A percentile compares a stretch with the other conserved stretches of the same genome.
Conservation (phyloP, 1,139 yeast genomes). For the Suhomyces panamericanus region DNA sequence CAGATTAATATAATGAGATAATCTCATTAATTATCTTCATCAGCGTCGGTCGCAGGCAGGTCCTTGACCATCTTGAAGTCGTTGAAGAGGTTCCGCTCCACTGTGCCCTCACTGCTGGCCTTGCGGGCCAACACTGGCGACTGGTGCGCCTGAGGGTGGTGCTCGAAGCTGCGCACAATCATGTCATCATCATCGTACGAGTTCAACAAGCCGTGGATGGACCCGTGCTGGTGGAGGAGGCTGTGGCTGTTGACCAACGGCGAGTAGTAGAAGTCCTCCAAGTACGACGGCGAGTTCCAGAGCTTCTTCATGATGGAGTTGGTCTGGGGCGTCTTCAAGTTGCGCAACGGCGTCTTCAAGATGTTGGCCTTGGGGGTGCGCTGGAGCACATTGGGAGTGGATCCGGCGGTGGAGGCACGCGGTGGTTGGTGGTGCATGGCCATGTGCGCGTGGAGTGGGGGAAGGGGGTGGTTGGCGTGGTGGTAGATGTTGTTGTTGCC, state of each 20-base stretch:
- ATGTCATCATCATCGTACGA: conserved; percentile 59
- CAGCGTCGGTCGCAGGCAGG: not conserved
- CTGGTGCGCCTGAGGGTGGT: conserved; percentile 24
- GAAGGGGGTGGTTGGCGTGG: not conserved
- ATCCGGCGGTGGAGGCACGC: conserved; percentile 4
- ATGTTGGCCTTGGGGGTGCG: conserved; percentile 35
- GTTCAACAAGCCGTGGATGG: conserved; percentile 22
- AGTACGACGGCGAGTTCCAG: conserved; percentile 65
- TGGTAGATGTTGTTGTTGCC: conserved; percentile 29
- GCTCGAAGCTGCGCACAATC: conserved; percentile 46
- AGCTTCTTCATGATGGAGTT: conserved; percentile 47
- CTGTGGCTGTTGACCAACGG: conserved; percentile 44
- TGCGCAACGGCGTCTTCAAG: conserved; percentile 40
- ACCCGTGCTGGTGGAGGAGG: conserved; percentile 6
- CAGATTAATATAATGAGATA: too few species aligned
- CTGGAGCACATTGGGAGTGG: conserved; percentile 13
- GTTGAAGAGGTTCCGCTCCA: conserved; percentile 23
- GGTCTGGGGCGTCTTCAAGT: conserved; percentile 44
- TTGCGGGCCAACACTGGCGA: conserved; percentile 16
- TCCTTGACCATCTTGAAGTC: conserved; percentile 21
- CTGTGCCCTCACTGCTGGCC: conserved; percentile 11
- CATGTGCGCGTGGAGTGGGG: too few species aligned
- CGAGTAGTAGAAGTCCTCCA: conserved; percentile 67
- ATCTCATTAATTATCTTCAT: too few species aligned
- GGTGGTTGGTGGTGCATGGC: conserved; percentile 12